phyloP scores from a whole-genome alignment of 2,329 filamentous ascomycete species.

The Exophiala phaeomuriformis region DNA sequence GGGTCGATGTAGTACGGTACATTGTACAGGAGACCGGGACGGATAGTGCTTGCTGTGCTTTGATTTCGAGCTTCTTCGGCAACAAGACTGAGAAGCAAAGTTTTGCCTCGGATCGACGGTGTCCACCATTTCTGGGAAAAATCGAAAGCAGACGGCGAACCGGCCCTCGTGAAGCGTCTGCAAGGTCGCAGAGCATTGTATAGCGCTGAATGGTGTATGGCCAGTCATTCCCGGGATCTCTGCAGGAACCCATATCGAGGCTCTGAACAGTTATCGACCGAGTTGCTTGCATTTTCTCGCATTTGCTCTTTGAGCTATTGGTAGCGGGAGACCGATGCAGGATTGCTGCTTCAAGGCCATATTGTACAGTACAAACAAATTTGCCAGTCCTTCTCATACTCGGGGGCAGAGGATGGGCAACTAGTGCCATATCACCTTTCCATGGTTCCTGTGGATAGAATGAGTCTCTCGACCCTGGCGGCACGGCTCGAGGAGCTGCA shows the following conservation, averaged over 20 bases:
- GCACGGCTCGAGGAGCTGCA: slow-evolving; percentile 9
- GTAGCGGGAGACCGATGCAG: too few relatives aligned
- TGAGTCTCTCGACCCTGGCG: slow-evolving; percentile 1
- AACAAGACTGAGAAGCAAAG: slow-evolving; percentile 8
- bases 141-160: neutral
- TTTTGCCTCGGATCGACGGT: neutral
- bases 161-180: neutral
- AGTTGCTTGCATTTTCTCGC: too few relatives aligned
- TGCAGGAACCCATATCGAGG: too few relatives aligned
- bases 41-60: slow-evolving; percentile 5
- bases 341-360: too few relatives aligned
- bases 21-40: neutral
- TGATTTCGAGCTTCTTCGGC: slow-evolving; percentile 3
- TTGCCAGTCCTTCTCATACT: slow-evolving; percentile 1
- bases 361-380: too few relatives aligned
- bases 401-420: slow-evolving; percentile 13
- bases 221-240: neutral
- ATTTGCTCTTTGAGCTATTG: too few relatives aligned
- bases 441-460: slow-evolving; percentile 7
- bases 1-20: neutral
- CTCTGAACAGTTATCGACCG: too few relatives aligned
- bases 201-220: slow-evolving; percentile 6
- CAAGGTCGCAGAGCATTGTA: neutral
- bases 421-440: slow-evolving; percentile 4
- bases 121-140: neutral